phyloP scores from a whole-genome alignment of 345 rosid genomes.

The Boechera retrofracta region DNA sequence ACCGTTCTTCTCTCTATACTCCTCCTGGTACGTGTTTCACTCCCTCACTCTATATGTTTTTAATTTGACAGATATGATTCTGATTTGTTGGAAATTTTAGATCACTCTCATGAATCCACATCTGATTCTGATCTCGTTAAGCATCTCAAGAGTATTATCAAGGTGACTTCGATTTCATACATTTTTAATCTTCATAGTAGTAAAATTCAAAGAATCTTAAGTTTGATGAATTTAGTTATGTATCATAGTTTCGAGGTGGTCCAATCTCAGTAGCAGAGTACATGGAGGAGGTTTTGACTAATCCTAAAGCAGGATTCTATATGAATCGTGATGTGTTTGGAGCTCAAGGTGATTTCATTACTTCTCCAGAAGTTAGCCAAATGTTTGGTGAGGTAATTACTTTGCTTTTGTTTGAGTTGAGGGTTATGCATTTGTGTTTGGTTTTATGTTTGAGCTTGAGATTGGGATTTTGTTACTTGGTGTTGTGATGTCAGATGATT shows the following conservation, averaged over 20 bases:
- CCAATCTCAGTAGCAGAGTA: conserved; percentile 93
- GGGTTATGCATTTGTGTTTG: conserved; percentile 14
- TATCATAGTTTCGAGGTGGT: conserved; percentile 80
- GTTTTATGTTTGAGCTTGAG: background rate
- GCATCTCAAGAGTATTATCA: conserved; percentile 88
- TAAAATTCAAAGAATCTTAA: background rate
- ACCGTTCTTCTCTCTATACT: conserved; percentile 71
- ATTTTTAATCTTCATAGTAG: conserved; percentile 5
- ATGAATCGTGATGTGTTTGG: conserved; percentile 95
- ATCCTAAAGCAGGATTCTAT: conserved; percentile 87
- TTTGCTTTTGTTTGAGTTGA: background rate
- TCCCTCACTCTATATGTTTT: background rate
- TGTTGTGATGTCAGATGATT: conserved; percentile 58
- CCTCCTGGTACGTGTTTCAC: conserved; percentile 52
- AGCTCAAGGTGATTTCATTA: conserved; percentile 90
- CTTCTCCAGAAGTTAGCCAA: conserved; percentile 98
- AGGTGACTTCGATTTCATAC: conserved; percentile 49
- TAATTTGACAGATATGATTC: background rate
- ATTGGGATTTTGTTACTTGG: conserved; percentile 1
- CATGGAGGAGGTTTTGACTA: conserved; percentile 95
- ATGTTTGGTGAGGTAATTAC: conserved; percentile 88
- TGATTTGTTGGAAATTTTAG: conserved; percentile 42
- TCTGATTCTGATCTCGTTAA: conserved; percentile 82
- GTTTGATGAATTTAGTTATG: conserved; percentile 16
- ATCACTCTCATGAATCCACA: conserved; percentile 65